Evolutionary conservation across 164 flowering plant genomes (phyloP).

Genomic region (Nymphaea colorata): DNA sequence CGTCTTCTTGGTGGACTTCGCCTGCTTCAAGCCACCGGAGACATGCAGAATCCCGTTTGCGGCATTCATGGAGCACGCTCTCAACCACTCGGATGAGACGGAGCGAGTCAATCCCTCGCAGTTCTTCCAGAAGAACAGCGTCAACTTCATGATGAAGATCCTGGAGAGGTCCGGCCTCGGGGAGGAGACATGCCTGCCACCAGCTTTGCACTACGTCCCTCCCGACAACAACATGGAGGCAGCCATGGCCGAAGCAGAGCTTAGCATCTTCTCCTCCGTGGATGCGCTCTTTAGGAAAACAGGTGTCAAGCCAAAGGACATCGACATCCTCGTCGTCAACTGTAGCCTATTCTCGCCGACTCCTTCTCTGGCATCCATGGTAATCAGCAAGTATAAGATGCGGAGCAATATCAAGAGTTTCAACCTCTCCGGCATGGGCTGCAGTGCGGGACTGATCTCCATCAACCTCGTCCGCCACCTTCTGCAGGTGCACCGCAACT

Average conservation of each 20-base stretch:
- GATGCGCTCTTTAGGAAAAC: conserved; percentile 5
- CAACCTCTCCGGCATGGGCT: conserved; percentile 64
- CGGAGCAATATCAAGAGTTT: conserved; percentile 50
- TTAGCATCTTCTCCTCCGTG: neutral
- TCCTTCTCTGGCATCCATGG: conserved; percentile 41
- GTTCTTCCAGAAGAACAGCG: conserved; percentile 24
- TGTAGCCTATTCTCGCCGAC: conserved; percentile 14
- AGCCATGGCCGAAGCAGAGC: conserved; percentile 6
- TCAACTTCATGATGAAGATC: conserved; percentile 43
- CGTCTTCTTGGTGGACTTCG: conserved; percentile 43
- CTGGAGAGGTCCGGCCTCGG: conserved; percentile 15
- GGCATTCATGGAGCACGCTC: conserved; percentile 50
- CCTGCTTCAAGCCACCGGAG: conserved; percentile 42
- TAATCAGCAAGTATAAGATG: conserved; percentile 50
- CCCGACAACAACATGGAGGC: conserved; percentile 9
- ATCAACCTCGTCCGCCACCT: conserved; percentile 48
- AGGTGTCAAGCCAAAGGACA: conserved; percentile 9
- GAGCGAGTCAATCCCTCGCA: conserved; percentile 13
- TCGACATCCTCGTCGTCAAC: conserved; percentile 14
- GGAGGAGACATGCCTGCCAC: conserved; percentile 11
- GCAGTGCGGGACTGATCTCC: conserved; percentile 53
- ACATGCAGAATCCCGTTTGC: conserved; percentile 49
- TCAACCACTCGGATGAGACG: neutral
- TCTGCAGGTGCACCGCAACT: conserved; percentile 44
- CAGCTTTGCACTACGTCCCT: conserved; percentile 10